Conservation (phyloP, 192 early-diverging fungal species). For the Linnemannia zychae region DNA sequence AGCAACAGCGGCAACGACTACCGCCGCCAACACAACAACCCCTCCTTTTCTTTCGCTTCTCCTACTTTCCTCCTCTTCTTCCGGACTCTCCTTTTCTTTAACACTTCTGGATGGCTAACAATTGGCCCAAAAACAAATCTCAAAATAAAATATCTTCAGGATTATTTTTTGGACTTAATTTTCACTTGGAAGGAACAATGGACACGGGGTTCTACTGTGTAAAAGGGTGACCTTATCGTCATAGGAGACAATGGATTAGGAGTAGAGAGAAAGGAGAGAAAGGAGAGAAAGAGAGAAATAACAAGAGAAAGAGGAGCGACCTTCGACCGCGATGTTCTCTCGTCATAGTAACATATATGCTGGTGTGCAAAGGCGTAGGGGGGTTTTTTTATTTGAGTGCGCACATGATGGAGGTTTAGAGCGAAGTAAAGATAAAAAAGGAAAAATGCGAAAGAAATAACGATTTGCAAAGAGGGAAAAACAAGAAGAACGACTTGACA, state of each 20-base stretch:
- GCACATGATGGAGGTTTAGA: background rate
- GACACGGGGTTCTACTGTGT: background rate
- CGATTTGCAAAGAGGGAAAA: slow-evolving; percentile 1
- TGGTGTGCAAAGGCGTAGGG: background rate
- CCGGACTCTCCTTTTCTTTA: background rate
- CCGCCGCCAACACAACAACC: background rate
- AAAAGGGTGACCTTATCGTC: background rate
- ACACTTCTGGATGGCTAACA: background rate
- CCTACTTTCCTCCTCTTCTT: background rate
- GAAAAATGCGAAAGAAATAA: background rate
- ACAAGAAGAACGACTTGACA: background rate
- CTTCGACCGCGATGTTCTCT: background rate
- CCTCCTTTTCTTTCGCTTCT: background rate
- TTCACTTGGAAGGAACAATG: background rate
- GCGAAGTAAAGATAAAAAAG: background rate
- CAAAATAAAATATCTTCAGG: background rate
- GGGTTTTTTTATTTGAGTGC: background rate
- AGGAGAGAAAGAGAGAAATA: background rate
- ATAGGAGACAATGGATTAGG: background rate
- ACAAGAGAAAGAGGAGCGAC: background rate
- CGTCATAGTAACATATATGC: too few species aligned
- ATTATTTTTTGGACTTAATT: too few species aligned
- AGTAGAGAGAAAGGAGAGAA: background rate
- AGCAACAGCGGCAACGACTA: background rate
- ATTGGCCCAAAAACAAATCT: background rate